Conservation (phyloP, 129 eudicot genomes). For the Saussurea involucrata region DNA sequence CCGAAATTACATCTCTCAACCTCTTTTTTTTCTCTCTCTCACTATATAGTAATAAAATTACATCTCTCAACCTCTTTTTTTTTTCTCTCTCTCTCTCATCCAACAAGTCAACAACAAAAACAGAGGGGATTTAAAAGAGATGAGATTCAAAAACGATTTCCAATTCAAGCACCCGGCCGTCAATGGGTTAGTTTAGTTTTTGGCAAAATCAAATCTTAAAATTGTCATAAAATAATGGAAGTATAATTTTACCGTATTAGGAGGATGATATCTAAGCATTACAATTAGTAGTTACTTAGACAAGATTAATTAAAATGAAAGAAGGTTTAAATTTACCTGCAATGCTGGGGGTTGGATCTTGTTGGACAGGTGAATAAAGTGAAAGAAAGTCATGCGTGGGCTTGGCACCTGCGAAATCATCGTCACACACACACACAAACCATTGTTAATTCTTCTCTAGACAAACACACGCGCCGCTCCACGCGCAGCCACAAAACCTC, state of each 20-base stretch:
- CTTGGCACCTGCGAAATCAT: slow-evolving; percentile 56
- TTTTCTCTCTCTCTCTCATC: neutral
- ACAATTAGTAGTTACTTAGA: slow-evolving; percentile 39
- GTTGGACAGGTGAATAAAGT: slow-evolving; percentile 71
- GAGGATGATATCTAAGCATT: neutral
- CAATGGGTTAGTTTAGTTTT: neutral
- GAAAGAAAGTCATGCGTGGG: slow-evolving; percentile 90
- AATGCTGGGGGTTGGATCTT: slow-evolving; percentile 54
- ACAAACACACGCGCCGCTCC: slow-evolving; percentile 9
- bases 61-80: neutral
- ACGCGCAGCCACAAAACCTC: slow-evolving; percentile 12
- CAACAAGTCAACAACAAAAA: too few relatives aligned
- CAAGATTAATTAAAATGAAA: slow-evolving; percentile 14
- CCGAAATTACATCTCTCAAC: slow-evolving; percentile 16
- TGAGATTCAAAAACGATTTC: neutral
- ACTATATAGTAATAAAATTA: neutral
- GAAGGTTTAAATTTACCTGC: slow-evolving; percentile 20
- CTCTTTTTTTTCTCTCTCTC: too few relatives aligned
- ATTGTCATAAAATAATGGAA: neutral
- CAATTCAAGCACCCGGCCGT: neutral
- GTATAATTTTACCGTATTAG: neutral
- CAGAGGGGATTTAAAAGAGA: neutral
- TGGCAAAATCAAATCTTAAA: neutral
- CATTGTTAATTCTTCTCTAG: neutral
- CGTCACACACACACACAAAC: neutral